Base-by-base conservation (phyloP, 2,329 filamentous ascomycete genomes). In the Aspergillus pseudoviridinutans region DNA sequence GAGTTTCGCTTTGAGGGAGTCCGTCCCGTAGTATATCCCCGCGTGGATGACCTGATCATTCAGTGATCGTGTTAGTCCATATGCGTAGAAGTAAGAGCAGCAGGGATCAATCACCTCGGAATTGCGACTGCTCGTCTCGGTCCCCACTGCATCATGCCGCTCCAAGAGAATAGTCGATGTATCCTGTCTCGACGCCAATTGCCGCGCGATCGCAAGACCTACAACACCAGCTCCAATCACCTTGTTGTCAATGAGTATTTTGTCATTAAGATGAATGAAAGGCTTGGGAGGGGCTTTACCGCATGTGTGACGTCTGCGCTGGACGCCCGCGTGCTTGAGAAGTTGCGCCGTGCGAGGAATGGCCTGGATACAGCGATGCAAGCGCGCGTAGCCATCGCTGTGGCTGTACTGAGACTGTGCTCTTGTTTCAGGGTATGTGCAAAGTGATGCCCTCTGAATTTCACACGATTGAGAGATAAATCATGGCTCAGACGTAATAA, bases 91-190 rank as follows among this genome's bases (percentile, higher is more conserved):
- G 50, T 20, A 47, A 27, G 4, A 44, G 25, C 0, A 25, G n/a
- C n/a, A 25, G 24, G 25, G 38, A 32, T 32, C 22, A 51, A 62
- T 57, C 68, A 85, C 84, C 82, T 97, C 92, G 69, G 89, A 93
- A 78, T 96, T 97, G 64, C 92, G 87, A 63, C 89, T 90, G 61
- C 89, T 92, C 0, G 92, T 96, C 78, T 97, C 92, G 28, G 86
- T 93, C 51, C 92, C 92, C 27, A 90, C 81, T 52, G 83, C 80
- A 24, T 80, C 75, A 78, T 96, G 90, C 27, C 89, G 86, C 75
- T 97, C 92, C 1, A 97, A 85, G 54, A 96, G 79, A 12, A 96
- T 81, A 0, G 90, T 93, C 2, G 84, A 85, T 5, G 82, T 81
- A 22, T 80, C 78, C 32, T 85, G 79, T 58, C 81, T 78, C 57